Evolutionary conservation across 768 basidiomycete species (phyloP).

Genomic region (Lactifluus subvellereus): DNA sequence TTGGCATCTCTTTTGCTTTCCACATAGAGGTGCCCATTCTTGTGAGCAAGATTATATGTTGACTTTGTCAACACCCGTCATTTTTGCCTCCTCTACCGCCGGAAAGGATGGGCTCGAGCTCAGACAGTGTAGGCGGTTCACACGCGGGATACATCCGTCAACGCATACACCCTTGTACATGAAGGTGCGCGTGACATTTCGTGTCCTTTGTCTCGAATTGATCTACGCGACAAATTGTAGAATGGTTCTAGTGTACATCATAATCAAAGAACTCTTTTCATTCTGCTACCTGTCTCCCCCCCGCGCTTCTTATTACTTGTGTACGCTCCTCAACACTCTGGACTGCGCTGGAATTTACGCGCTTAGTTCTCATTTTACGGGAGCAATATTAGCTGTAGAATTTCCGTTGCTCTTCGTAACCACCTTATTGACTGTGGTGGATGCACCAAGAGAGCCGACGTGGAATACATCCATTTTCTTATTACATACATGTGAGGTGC

Average conservation of each 20-base stretch:
- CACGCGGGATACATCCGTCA: slow-evolving; percentile 41
- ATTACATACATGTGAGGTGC: background rate
- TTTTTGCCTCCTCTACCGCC: slow-evolving; percentile 39
- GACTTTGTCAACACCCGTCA: slow-evolving; percentile 23
- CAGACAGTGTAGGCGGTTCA: slow-evolving; percentile 43
- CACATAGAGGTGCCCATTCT: slow-evolving; percentile 80
- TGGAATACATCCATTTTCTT: slow-evolving; percentile 26
- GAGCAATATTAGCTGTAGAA: slow-evolving; percentile 56
- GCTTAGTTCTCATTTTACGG: slow-evolving; percentile 92
- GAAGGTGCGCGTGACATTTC: slow-evolving; percentile 4
- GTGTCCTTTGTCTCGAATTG: background rate
- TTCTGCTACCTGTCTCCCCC: background rate
- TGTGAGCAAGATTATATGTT: slow-evolving; percentile 57
- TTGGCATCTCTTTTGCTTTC: slow-evolving; percentile 63
- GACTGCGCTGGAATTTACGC: slow-evolving; percentile 68
- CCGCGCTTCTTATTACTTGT: background rate
- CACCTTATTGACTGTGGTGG: slow-evolving; percentile 21
- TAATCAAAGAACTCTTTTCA: background rate
- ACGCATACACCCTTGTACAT: slow-evolving; percentile 1
- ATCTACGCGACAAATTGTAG: background rate
- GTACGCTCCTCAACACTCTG: slow-evolving; percentile 94
- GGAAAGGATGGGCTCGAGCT: slow-evolving; percentile 27
- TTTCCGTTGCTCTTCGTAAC: slow-evolving; percentile 29
- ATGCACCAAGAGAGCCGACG: slow-evolving; percentile 20
- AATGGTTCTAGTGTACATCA: background rate